Evolutionary conservation across 805 yeast genomes (phyloP), one percentile per base, ranked within the genome.

Genomic region (Yamadazyma tumulicola): DNA sequence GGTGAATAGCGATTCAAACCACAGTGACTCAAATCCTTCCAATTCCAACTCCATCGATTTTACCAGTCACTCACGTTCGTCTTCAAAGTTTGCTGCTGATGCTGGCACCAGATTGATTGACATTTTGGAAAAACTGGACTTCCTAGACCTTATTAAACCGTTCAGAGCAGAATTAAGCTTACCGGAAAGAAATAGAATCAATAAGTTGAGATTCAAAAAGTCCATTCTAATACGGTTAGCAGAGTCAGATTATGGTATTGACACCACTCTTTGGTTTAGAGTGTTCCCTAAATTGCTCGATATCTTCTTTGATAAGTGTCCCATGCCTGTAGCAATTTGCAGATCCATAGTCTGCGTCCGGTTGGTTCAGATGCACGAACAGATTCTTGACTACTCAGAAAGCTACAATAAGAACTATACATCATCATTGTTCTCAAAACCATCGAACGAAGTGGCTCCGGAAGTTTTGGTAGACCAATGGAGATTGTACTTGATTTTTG

Each of bases 261-360:
- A 93, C 60, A 80, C 95, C 1, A 95, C 97, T 0, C 64, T 93
- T n/a, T 93, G 98, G 98, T 82, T 91, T 49, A 74, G 95, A 41
- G 74, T 82, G 1, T 88, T 85, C 48, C 97, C 97, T 2, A 74
- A 73, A 23, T 62, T 93, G 2, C 60, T 93, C 26, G 78, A 74
- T 21, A 67, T 77, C 1, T 77, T 93, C 39, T 87, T 85, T 41
- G 85, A 78, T 40, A 72, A 71, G 31, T 88, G 95, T 50, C 97
- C 98, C 0, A 81, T 91, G 52, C 91, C 96, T 0, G 87, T 91
- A 57, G 98, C 97, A 0, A 66, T 93, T 37, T 87, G 96, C 43
- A 75, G 99, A 6, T 83, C 95, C 3, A 81, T 85, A 41, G 94
- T 93, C 6, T 91, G 97, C 58, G 81, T 85, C 13, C 61, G 97